phyloP scores from a whole-genome alignment of 1,284 basidiomycete species.

The Rhizopogon parksii region DNA sequence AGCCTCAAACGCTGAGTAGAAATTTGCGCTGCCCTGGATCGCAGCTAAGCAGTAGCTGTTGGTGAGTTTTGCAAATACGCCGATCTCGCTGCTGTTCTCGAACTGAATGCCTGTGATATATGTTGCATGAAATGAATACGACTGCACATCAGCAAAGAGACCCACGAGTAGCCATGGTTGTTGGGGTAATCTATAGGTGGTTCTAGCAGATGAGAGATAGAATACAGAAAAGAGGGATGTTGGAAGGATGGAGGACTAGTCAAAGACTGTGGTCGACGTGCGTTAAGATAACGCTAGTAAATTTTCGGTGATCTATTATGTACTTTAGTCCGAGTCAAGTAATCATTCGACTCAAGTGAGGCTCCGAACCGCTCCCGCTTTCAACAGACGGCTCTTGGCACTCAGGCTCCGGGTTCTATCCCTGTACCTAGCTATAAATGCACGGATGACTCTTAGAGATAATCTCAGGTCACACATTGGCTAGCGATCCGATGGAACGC shows the following conservation, averaged over 20 bases:
- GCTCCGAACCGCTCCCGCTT: neutral
- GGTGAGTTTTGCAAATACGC: constrained; percentile 91
- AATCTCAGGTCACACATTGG: too few relatives aligned
- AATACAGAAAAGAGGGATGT: constrained; percentile 1
- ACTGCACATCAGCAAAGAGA: constrained; percentile 6
- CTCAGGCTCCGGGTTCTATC: too few relatives aligned
- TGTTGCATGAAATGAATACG: neutral
- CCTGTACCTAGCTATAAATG: neutral
- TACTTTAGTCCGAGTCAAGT: neutral
- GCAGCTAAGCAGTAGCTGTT: constrained; percentile 94
- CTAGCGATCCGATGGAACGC: neutral
- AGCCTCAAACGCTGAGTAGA: constrained; percentile 95
- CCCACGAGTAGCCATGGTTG: constrained; percentile 62
- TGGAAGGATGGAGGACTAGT: neutral
- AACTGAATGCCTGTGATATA: constrained; percentile 72
- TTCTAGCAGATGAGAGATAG: neutral
- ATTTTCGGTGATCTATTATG: neutral
- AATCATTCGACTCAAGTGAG: neutral
- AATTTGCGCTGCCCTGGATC: constrained; percentile 94
- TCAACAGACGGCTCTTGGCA: too few relatives aligned
- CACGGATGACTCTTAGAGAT: neutral
- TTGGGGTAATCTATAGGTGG: neutral
- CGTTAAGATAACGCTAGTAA: neutral
- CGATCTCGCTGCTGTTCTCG: constrained; percentile 96
- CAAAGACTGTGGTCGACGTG: neutral